Conservation (phyloP, 306 rosid genomes). For the Cicer yamashitae region DNA sequence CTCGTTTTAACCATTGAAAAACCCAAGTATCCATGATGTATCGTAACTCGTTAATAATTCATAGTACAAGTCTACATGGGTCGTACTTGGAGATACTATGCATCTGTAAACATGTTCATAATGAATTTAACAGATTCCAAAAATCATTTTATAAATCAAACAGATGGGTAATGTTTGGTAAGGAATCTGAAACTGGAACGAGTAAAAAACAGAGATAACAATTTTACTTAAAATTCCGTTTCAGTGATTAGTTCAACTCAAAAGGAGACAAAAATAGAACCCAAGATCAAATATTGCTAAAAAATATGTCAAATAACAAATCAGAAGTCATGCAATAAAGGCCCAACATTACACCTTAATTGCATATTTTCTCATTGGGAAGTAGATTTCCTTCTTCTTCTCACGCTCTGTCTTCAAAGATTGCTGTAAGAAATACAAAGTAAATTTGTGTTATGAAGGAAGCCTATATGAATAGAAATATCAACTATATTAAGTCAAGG, state of each 20-base stretch:
- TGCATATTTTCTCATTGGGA: conserved; percentile 69
- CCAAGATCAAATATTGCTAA: background rate
- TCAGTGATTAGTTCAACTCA: conserved; percentile 12
- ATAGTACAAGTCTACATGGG: no score
- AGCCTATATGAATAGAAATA: background rate
- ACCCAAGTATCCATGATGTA: no score
- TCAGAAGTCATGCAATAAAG: background rate
- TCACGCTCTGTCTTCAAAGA: conserved; percentile 64
- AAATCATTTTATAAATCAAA: background rate
- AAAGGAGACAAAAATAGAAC: background rate
- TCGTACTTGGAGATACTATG: background rate
- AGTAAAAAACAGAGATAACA: background rate
- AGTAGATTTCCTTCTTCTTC: conserved; percentile 65
- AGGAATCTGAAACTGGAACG: background rate
- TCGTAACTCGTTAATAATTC: no score
- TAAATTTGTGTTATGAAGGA: background rate
- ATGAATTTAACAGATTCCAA: background rate
- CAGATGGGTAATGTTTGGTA: no score
- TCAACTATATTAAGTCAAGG: background rate
- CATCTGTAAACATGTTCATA: background rate
- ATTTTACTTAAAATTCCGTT: background rate
- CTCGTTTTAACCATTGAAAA: no score
- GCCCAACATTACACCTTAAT: conserved; percentile 55
- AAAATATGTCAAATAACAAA: conserved; percentile 1
- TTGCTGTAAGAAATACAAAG: conserved; percentile 44